phyloP scores from a whole-genome alignment of 495 filamentous ascomycete genomes.

The Penicillium arizonense region DNA sequence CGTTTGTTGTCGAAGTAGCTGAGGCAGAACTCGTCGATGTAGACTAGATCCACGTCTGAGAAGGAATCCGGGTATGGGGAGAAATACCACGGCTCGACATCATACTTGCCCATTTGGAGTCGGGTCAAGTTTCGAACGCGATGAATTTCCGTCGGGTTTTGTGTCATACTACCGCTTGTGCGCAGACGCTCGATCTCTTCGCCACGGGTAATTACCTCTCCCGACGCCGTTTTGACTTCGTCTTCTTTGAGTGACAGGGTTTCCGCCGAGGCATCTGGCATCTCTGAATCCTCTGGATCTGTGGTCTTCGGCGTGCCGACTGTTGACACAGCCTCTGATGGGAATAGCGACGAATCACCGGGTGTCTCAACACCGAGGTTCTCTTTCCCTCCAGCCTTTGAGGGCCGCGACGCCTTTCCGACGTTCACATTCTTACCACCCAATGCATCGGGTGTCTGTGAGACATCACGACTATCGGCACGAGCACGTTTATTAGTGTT shows the following conservation, averaged over 20 bases:
- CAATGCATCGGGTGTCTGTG: conserved; percentile 55
- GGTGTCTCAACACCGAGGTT: conserved; percentile 47
- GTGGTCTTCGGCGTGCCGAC: conserved; percentile 51
- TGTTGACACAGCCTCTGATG: conserved; percentile 51
- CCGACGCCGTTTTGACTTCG: conserved; percentile 38
- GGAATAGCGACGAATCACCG: conserved; percentile 34
- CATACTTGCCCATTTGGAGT: conserved; percentile 89
- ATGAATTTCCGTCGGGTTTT: conserved; percentile 95
- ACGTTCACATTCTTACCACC: conserved; percentile 49
- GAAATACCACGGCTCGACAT: conserved; percentile 98
- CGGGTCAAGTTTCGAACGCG: conserved; percentile 90
- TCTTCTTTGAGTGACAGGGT: conserved; percentile 36
- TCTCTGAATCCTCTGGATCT: conserved; percentile 61
- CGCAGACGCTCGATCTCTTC: conserved; percentile 95
- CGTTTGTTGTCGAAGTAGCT: conserved; percentile 79
- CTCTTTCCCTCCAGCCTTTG: conserved; percentile 63
- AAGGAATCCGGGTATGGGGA: conserved; percentile 91
- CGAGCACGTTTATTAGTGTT: conserved; percentile 50
- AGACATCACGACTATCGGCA: conserved; percentile 54
- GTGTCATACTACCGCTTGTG: conserved; percentile 94
- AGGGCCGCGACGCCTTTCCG: conserved; percentile 47
- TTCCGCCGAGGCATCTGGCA: conserved; percentile 56
- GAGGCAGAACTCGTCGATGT: conserved; percentile 97
- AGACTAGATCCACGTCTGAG: conserved; percentile 81
- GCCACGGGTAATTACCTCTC: conserved; percentile 68